Base-by-base conservation (phyloP, 2,329 filamentous ascomycete genomes). In the Diaporthe nobilis region DNA sequence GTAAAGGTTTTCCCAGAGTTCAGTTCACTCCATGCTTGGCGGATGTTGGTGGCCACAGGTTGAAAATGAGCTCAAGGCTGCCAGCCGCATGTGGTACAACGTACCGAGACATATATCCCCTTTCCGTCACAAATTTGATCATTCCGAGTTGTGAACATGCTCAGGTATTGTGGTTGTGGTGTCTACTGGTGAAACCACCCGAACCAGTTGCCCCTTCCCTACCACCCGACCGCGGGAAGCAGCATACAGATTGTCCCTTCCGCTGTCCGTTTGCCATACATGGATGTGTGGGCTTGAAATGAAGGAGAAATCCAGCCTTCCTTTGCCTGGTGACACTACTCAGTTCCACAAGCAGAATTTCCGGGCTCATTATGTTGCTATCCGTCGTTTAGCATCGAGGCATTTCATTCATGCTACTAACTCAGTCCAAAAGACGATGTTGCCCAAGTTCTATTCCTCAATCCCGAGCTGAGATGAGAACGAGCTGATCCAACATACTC, bases 141-240 rank as follows among this genome's bases (percentile, higher is more conserved):
- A 34, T 67, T 67, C 42, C 4, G 4, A 31, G 39, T 60, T 17
- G 12, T 39, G 12, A 22, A 22, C 57, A 37, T 34, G 55, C 31
- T 12, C 17, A 34, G 55, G 34, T 61, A 13, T 9, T 42, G 15
- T 28, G 60, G 17, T 9, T 42, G 15, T 28, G 60, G 17, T 34
- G 15, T 44, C 39, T 47, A 28, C n/a, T 42, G n/a, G 39, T 28
- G 60, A 65, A 22, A 28, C 39, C 22, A 8, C 60, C 15, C 60
- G 39, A 44, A 31, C 28, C 17, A 65, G 17, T 47, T 49, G 61
- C 51, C 25, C 42, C n/a, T 37, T 39, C 28, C 55, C 39, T 13
- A 68, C 28, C 75, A 42, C 71, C 77, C 39, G 74, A 65, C 31
- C 79, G 73, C 75, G 80, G 77, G 55, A 75, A 76, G 13, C 78